Evolutionary conservation across 2,329 filamentous ascomycete species (phyloP).

Genomic region (Penicillium psychrosexuale): DNA sequence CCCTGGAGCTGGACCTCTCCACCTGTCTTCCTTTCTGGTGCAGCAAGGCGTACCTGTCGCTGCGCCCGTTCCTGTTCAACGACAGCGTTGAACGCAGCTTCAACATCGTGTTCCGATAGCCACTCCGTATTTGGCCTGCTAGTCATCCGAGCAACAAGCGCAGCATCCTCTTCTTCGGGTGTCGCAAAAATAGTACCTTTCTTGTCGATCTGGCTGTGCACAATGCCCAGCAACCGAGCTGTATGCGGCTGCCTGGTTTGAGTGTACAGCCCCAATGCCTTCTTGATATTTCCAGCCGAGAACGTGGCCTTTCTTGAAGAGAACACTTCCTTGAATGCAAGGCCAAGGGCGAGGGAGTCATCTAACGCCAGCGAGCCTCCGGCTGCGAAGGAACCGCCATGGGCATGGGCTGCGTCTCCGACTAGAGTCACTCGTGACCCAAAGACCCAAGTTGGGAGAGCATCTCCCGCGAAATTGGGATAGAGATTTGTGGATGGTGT

Average conservation of each 20-base stretch:
- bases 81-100: slow-evolving; percentile 33
- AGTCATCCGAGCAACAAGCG: slow-evolving; percentile 36
- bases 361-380: slow-evolving; percentile 32
- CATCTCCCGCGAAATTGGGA: slow-evolving; percentile 44
- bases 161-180: slow-evolving; percentile 37
- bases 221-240: slow-evolving; percentile 35
- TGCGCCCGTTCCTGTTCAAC: slow-evolving; percentile 1
- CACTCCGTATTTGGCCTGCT: slow-evolving; percentile 41
- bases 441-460: slow-evolving; percentile 45
- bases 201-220: slow-evolving; percentile 24
- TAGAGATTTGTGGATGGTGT: slow-evolving; percentile 43
- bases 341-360: slow-evolving; percentile 42
- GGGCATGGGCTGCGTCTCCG: slow-evolving; percentile 32
- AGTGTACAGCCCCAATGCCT: slow-evolving; percentile 42
- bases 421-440: slow-evolving; percentile 29
- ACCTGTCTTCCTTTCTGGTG: background rate
- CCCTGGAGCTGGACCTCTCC: background rate
- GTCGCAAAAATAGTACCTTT: background rate
- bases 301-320: background rate
- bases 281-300: slow-evolving; percentile 20
- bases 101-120: slow-evolving; percentile 50
- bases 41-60: background rate
- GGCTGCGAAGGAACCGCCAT: slow-evolving; percentile 32
- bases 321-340: slow-evolving; percentile 40
- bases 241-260: slow-evolving; percentile 45